These are phyloP conservation scores for Sphaerostilbella broomeana DNA, from an alignment of 2,329 filamentous ascomycete genomes.

Conservation along the genomic window DNA sequence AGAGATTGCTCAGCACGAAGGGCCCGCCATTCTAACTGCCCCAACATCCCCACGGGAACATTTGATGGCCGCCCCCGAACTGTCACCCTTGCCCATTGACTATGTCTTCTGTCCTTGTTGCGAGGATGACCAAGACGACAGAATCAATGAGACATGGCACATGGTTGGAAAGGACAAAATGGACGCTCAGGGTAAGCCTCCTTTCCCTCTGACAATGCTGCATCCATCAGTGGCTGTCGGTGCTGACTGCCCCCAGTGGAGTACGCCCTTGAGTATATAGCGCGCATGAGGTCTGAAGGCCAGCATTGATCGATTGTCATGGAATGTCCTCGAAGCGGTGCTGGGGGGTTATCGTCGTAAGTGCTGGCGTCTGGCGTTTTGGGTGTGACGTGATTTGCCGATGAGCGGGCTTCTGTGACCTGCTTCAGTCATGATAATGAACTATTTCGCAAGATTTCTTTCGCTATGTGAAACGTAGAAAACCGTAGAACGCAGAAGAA, in stretches of 20 bases:
- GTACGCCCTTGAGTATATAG: slow-evolving; percentile 11
- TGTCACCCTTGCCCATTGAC: slow-evolving; percentile 11
- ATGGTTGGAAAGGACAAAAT: slow-evolving; percentile 12
- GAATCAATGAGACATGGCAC: slow-evolving; percentile 12
- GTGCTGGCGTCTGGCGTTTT: too few species aligned
- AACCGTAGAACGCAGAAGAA: too few species aligned
- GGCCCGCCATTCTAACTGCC: neutral
- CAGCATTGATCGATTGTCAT: too few species aligned
- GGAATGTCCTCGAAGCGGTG: too few species aligned
- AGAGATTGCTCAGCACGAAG: neutral
- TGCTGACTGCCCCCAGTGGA: slow-evolving; percentile 12
- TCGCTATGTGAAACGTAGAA: too few species aligned
- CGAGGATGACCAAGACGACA: slow-evolving; percentile 7
- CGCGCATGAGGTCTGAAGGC: slow-evolving; percentile 4
- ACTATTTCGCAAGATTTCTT: too few species aligned
- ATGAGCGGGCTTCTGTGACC: too few species aligned
- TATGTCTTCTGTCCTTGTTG: slow-evolving; percentile 12
- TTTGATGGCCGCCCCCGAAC: slow-evolving; percentile 8
- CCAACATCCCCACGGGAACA: slow-evolving; percentile 11
- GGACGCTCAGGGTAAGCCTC: slow-evolving; percentile 11
- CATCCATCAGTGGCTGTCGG: neutral
- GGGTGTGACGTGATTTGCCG: too few species aligned
- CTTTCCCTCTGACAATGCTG: neutral
- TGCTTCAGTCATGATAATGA: too few species aligned
- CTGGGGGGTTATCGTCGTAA: too few species aligned